Evolutionary conservation across 805 yeast genomes (phyloP).

Genomic region (Wickerhamiella allomyrinae): DNA sequence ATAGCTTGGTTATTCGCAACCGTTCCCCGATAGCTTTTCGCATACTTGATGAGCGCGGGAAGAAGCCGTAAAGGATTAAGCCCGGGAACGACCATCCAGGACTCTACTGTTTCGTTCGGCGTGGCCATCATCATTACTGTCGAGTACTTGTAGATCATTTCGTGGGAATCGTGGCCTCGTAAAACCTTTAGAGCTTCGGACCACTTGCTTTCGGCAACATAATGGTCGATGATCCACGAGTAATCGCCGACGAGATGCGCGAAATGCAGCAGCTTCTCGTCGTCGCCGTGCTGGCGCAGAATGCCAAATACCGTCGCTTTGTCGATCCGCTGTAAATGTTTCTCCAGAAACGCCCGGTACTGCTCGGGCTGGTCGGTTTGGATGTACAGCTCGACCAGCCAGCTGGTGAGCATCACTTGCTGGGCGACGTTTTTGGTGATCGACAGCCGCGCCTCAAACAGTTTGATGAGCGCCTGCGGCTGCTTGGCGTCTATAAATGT

Average conservation of each 20-base stretch:
- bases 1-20: constrained; percentile 47
- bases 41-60: constrained; percentile 63
- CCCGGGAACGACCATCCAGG: constrained; percentile 51
- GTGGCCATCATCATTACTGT: constrained; percentile 51
- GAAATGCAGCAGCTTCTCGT: constrained; percentile 46
- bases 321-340: constrained; percentile 41
- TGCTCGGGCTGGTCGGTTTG: constrained; percentile 21
- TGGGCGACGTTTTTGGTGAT: constrained; percentile 28
- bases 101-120: constrained; percentile 56
- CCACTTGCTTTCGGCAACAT: constrained; percentile 64
- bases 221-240: constrained; percentile 51
- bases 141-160: constrained; percentile 50
- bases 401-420: constrained; percentile 40
- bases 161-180: constrained; percentile 23
- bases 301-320: constrained; percentile 57
- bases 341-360: constrained; percentile 36
- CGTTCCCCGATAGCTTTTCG: constrained; percentile 27
- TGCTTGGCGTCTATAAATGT: constrained; percentile 33
- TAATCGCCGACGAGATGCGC: constrained; percentile 57
- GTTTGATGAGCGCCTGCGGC: constrained; percentile 27
- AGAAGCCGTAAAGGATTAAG: constrained; percentile 51
- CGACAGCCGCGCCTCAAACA: constrained; percentile 12
- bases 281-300: constrained; percentile 49
- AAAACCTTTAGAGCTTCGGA: constrained; percentile 47
- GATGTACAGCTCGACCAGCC: constrained; percentile 45